Percentiles rank a stretch among this genome's conserved stretches.
Evolutionary conservation across 345 rosid species (phyloP).

Genomic region (Rhodomyrtus tomentosa): DNA sequence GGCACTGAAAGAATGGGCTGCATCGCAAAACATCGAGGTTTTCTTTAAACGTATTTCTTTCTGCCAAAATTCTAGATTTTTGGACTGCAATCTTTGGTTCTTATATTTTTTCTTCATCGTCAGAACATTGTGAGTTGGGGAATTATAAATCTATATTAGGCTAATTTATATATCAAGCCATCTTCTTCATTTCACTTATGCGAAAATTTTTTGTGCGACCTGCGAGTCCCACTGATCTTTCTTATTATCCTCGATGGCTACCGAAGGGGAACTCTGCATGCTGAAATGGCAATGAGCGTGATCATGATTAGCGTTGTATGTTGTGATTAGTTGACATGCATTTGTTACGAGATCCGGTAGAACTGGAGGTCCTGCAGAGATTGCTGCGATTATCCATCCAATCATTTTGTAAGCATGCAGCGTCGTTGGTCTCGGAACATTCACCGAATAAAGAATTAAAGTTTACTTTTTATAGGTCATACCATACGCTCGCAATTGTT

Average conservation of each 20-base stretch:
- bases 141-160: background rate
- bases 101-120: background rate
- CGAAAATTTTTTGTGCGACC: background rate
- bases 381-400: background rate
- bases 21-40: constrained; percentile 63
- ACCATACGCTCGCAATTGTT: background rate
- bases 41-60: background rate
- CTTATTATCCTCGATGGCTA: background rate
- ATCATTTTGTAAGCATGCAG: background rate
- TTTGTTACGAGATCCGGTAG: background rate
- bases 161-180: background rate
- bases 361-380: background rate
- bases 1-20: constrained; percentile 68
- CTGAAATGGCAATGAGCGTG: background rate
- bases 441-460: background rate
- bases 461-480: background rate
- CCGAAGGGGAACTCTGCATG: background rate
- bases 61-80: background rate
- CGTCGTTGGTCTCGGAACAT: background rate
- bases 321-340: background rate
- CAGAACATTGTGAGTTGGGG: background rate
- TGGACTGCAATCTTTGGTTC: background rate
- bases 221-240: background rate
- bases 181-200: background rate
- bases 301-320: background rate